Conservation (phyloP, 1,139 yeast species). For the Trichomonascaceae sp. region DNA sequence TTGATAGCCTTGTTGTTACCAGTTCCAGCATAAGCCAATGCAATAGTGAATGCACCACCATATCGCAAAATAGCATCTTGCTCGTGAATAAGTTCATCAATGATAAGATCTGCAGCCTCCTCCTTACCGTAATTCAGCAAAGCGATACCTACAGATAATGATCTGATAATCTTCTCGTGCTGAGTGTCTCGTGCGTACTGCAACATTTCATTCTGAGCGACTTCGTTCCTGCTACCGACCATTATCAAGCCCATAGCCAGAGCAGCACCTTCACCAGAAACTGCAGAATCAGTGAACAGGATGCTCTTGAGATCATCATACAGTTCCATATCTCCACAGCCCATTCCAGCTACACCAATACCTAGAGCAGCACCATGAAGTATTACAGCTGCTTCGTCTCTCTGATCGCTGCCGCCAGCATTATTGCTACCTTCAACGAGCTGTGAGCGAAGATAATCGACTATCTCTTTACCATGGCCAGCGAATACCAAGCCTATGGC, state of each 20-base stretch:
- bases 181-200: slow-evolving; percentile 92
- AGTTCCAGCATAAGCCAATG: slow-evolving; percentile 95
- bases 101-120: slow-evolving; percentile 68
- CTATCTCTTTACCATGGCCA: slow-evolving; percentile 88
- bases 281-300: slow-evolving; percentile 83
- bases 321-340: slow-evolving; percentile 64
- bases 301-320: slow-evolving; percentile 83
- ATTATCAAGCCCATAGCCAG: slow-evolving; percentile 92
- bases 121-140: slow-evolving; percentile 81
- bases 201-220: slow-evolving; percentile 74
- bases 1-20: slow-evolving; percentile 85
- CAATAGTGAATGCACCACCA: slow-evolving; percentile 93
- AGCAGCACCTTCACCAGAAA: slow-evolving; percentile 96
- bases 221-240: slow-evolving; percentile 79
- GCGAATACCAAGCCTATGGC: slow-evolving; percentile 94
- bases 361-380: slow-evolving; percentile 97
- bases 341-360: slow-evolving; percentile 97
- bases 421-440: slow-evolving; percentile 50
- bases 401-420: slow-evolving; percentile 45
- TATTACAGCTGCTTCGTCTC: slow-evolving; percentile 75
- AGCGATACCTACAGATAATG: slow-evolving; percentile 85
- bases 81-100: slow-evolving; percentile 60
- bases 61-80: slow-evolving; percentile 85
- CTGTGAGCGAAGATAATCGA: slow-evolving; percentile 70
- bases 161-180: slow-evolving; percentile 92